Evolutionary conservation across 2,329 filamentous ascomycete species (phyloP).

Genomic region (Arthrobotrys pseudoclavata): DNA sequence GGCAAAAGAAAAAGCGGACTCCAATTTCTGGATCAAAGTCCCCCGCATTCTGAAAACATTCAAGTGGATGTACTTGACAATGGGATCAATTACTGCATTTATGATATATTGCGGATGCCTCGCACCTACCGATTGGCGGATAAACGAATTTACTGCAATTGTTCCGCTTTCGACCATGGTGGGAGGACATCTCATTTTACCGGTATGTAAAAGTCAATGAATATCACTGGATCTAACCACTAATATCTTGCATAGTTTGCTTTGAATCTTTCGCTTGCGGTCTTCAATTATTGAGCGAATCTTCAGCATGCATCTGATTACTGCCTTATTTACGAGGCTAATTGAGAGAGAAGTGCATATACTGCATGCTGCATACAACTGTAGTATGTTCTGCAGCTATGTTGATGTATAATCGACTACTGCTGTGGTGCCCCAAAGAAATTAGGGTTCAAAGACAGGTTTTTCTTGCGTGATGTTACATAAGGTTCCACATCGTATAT

Average conservation of each 20-base stretch:
- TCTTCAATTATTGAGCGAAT: constrained; percentile 13
- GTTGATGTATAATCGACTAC: not conserved
- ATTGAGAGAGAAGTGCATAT: not conserved
- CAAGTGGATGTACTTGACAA: constrained; percentile 61
- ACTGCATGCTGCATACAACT: not conserved
- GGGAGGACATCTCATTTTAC: constrained; percentile 72
- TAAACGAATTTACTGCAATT: constrained; percentile 73
- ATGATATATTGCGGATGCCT: constrained; percentile 63
- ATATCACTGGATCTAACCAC: constrained; percentile 61
- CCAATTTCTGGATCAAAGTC: constrained; percentile 42
- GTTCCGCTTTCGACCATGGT: constrained; percentile 72
- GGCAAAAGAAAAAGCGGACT: constrained; percentile 50
- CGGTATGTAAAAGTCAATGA: constrained; percentile 66
- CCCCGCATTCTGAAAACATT: constrained; percentile 41
- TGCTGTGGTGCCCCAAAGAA: not conserved
- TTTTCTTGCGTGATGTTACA: not conserved
- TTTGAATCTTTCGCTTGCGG: constrained; percentile 60
- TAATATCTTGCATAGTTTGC: constrained; percentile 65
- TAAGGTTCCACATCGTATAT: not conserved
- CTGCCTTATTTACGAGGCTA: not conserved
- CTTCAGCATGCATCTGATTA: not conserved
- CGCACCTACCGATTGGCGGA: constrained; percentile 70
- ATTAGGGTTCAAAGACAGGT: not conserved
- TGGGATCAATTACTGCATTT: constrained; percentile 61
- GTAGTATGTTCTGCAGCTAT: not conserved